phyloP scores from a whole-genome alignment of 495 filamentous ascomycete genomes.

The Cenococcum geophilum region DNA sequence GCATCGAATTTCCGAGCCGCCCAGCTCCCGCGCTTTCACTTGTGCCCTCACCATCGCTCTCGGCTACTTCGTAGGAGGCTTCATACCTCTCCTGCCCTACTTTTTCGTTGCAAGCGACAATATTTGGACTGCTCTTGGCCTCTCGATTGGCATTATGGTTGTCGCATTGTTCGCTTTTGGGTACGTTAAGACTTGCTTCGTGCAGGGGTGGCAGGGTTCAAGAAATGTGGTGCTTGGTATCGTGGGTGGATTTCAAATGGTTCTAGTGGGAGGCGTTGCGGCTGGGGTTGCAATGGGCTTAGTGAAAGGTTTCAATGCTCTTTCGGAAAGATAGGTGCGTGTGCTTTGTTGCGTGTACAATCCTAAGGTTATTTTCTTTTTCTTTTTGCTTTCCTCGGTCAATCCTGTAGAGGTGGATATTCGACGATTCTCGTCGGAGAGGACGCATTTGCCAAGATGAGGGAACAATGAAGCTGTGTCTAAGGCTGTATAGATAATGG shows the following conservation, averaged over 20 bases:
- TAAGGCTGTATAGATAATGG: no score
- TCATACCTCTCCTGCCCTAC: constrained; percentile 20
- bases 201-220: neutral
- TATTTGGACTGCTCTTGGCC: constrained; percentile 8
- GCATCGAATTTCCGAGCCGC: constrained; percentile 10
- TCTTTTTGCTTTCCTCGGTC: no score
- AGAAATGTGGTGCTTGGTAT: neutral
- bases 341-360: no score
- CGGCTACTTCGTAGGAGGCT: constrained; percentile 23
- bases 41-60: constrained; percentile 20
- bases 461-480: no score
- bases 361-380: no score
- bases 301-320: constrained; percentile 37
- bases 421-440: no score
- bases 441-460: no score
- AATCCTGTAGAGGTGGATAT: no score
- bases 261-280: constrained; percentile 16
- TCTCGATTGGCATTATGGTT: constrained; percentile 15
- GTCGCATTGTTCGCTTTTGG: constrained; percentile 21
- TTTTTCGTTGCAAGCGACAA: constrained; percentile 12
- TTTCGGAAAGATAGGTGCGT: no score
- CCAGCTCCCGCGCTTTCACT: constrained; percentile 9
- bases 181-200: constrained; percentile 15
- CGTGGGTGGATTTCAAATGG: constrained; percentile 17
- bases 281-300: constrained; percentile 21